Evolutionary conservation across 176 grass and related monocot genomes (phyloP).

Genomic region (Aegilops longissima): DNA sequence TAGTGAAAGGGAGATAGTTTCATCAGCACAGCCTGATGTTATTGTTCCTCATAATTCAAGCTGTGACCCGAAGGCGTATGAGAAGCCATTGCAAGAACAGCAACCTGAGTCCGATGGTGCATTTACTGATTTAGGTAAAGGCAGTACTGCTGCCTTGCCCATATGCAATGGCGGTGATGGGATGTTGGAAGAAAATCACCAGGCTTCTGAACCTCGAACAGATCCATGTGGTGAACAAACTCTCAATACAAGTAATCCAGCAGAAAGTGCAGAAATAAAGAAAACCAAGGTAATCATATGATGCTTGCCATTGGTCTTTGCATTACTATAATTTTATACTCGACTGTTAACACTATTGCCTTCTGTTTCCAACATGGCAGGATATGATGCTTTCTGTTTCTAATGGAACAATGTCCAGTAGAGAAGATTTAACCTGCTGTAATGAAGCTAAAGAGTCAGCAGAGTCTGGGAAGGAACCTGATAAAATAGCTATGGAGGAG

Average conservation of each 20-base stretch:
- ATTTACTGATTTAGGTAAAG: conserved; percentile 15
- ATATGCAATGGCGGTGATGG: not conserved
- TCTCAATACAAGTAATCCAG: conserved; percentile 2
- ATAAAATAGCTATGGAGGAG: not conserved
- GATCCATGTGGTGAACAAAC: not conserved
- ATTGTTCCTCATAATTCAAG: conserved; percentile 11
- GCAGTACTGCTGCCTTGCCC: not conserved
- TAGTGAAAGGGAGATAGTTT: not conserved
- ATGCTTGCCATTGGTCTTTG: not conserved
- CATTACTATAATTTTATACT: not conserved
- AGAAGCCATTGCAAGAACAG: conserved; percentile 20
- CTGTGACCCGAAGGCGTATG: conserved; percentile 18
- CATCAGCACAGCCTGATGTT: conserved; percentile 13
- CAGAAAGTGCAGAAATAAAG: not conserved
- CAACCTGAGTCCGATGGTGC: conserved; percentile 25
- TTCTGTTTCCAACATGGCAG: conserved; percentile 30
- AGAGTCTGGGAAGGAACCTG: conserved; percentile 22
- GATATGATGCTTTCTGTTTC: conserved; percentile 13
- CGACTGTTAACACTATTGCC: conserved; percentile 6
- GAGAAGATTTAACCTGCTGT: not conserved
- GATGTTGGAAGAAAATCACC: not conserved
- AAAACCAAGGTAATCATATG: conserved; percentile 31
- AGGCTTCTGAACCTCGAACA: not conserved
- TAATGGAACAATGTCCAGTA: not conserved
- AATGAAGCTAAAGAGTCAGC: conserved; percentile 15